phyloP scores from a whole-genome alignment of 768 basidiomycete species.

The Tylopilus rubrobrunneus region DNA sequence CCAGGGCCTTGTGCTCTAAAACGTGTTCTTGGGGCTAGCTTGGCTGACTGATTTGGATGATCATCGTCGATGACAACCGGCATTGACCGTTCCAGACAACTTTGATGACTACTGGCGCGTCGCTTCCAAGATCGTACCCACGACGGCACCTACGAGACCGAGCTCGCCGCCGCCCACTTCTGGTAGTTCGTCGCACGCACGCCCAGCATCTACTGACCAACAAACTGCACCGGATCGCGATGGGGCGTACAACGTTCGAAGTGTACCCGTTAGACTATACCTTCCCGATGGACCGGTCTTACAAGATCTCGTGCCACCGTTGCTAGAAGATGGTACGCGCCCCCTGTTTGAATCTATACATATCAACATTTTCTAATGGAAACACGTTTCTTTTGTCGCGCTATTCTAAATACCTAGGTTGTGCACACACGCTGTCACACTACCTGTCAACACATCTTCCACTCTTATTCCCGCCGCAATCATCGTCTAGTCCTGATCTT shows the following conservation, averaged over 20 bases:
- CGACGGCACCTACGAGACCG: constrained; percentile 59
- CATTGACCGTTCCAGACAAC: constrained; percentile 59
- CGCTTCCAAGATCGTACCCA: constrained; percentile 88
- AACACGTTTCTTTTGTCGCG: not conserved
- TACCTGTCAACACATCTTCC: constrained; percentile 74
- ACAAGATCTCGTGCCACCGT: constrained; percentile 84
- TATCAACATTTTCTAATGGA: not conserved
- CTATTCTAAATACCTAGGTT: constrained; percentile 43
- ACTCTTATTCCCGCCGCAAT: constrained; percentile 64
- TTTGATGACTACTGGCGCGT: constrained; percentile 95
- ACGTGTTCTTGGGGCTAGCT: constrained; percentile 11
- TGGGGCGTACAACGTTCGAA: constrained; percentile 82
- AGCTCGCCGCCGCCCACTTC: constrained; percentile 51
- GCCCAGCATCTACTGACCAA: constrained; percentile 64
- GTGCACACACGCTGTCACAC: constrained; percentile 63
- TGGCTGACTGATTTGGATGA: constrained; percentile 21
- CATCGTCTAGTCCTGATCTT: constrained; percentile 44
- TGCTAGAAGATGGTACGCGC: constrained; percentile 68
- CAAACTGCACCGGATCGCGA: constrained; percentile 59
- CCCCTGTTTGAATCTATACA: not conserved
- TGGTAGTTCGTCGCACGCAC: constrained; percentile 57
- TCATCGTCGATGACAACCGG: constrained; percentile 11
- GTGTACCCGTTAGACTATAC: constrained; percentile 86
- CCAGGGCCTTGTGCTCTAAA: constrained; percentile 21
- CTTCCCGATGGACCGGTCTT: constrained; percentile 87